These are phyloP conservation scores for Cyphellophora europaea DNA, from an alignment of 2,329 filamentous ascomycete genomes.

Conservation along the genomic window DNA sequence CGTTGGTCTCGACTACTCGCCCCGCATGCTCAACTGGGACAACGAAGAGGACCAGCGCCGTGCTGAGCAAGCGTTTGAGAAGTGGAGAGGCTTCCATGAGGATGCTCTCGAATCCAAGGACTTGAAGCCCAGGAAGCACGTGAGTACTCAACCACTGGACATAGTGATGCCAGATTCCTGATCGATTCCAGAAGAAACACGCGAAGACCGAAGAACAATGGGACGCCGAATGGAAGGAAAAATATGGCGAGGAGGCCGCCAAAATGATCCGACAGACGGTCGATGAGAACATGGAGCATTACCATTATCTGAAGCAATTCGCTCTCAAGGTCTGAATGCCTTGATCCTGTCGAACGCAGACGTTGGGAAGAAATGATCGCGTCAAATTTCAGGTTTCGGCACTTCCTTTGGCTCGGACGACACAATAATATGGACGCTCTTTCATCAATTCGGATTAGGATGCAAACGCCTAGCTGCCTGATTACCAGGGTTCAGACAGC, in stretches of 20 bases:
- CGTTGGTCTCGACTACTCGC: slow-evolving; percentile 66
- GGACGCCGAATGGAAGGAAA: slow-evolving; percentile 51
- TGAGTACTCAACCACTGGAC: slow-evolving; percentile 21
- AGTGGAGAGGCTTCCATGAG: slow-evolving; percentile 96
- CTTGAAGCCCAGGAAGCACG: slow-evolving; percentile 51
- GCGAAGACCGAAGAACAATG: slow-evolving; percentile 43
- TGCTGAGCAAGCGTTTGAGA: slow-evolving; percentile 73
- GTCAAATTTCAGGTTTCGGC: too few relatives aligned
- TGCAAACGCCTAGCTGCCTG: too few relatives aligned
- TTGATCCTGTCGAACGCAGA: background rate
- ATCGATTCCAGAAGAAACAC: slow-evolving; percentile 20
- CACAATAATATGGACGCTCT: too few relatives aligned
- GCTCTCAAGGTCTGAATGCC: slow-evolving; percentile 41
- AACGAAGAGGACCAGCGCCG: slow-evolving; percentile 59
- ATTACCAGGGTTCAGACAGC: too few relatives aligned
- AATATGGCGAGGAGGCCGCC: slow-evolving; percentile 51
- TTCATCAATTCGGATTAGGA: too few relatives aligned
- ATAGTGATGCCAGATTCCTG: slow-evolving; percentile 1
- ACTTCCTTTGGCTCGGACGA: too few relatives aligned
- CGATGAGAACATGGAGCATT: slow-evolving; percentile 49
- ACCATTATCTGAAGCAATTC: slow-evolving; percentile 58
- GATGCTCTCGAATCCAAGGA: slow-evolving; percentile 79
- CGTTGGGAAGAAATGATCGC: too few relatives aligned
- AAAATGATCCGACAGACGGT: slow-evolving; percentile 51
- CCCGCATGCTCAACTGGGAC: slow-evolving; percentile 77